These are phyloP conservation scores for Stipa capillata DNA, from an alignment of 176 grass and related monocot species.

Conservation along the genomic window DNA sequence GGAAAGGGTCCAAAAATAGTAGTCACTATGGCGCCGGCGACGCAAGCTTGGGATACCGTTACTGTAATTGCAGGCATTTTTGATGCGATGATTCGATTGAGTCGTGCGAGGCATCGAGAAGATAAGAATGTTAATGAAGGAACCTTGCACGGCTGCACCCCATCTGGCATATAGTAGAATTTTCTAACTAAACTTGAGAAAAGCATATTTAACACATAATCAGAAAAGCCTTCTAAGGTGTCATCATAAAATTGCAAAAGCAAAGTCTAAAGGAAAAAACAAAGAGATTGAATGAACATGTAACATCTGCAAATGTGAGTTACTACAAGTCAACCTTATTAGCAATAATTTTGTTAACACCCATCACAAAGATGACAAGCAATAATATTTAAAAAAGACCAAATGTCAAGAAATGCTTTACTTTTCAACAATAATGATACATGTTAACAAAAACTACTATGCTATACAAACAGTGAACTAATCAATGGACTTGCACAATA, in stretches of 20 bases:
- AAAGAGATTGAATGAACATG: neutral
- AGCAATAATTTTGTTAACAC: neutral
- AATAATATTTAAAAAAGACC: neutral
- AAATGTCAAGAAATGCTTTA: neutral
- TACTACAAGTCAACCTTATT: neutral
- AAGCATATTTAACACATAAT: neutral
- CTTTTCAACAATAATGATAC: neutral
- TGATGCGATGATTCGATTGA: neutral
- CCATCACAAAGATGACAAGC: neutral
- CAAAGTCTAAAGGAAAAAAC: neutral
- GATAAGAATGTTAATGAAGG: neutral
- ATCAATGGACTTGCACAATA: neutral
- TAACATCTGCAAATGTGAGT: neutral
- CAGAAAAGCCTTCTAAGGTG: neutral
- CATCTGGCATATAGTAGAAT: no score
- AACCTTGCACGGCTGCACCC: neutral
- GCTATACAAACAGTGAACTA: slow-evolving; percentile 1
- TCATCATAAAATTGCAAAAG: neutral
- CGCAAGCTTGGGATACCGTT: slow-evolving; percentile 18
- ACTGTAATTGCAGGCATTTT: neutral
- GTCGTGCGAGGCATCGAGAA: neutral
- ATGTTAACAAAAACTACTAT: neutral
- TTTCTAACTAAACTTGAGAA: no score
- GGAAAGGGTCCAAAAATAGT: slow-evolving; percentile 32
- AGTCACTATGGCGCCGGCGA: neutral